A percentile compares a stretch with the other conserved stretches of the same genome.
Evolutionary conservation across 2,329 filamentous ascomycete species (phyloP).

Genomic region (Colletotrichum sp.): DNA sequence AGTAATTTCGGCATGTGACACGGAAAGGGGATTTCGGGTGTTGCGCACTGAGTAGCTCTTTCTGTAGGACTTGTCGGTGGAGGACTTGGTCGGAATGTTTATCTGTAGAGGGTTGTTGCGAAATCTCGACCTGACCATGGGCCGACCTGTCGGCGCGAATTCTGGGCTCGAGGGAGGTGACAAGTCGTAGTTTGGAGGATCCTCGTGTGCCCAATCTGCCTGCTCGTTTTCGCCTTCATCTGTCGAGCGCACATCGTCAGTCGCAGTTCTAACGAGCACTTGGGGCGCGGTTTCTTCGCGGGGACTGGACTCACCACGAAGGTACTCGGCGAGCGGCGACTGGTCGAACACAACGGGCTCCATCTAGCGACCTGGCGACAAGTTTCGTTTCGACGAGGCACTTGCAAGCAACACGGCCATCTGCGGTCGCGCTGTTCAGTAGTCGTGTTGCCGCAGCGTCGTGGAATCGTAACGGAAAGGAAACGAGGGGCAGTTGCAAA

Average conservation of each 20-base stretch:
- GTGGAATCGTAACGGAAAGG: neutral
- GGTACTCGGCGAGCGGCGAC: slow-evolving; percentile 86
- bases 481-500: neutral
- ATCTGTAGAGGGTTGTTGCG: slow-evolving; percentile 52
- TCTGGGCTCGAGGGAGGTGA: slow-evolving; percentile 54
- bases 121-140: slow-evolving; percentile 58
- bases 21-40: slow-evolving; percentile 12
- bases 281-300: neutral
- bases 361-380: slow-evolving; percentile 55
- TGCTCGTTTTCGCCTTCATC: slow-evolving; percentile 56
- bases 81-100: slow-evolving; percentile 40
- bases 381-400: slow-evolving; percentile 10
- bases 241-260: slow-evolving; percentile 29
- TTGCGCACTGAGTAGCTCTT: slow-evolving; percentile 56
- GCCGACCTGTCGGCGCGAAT: slow-evolving; percentile 63
- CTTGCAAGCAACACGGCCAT: slow-evolving; percentile 22
- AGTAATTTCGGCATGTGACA: slow-evolving; percentile 23
- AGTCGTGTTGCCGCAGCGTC: slow-evolving; percentile 6
- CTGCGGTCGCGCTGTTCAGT: slow-evolving; percentile 1
- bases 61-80: slow-evolving; percentile 47
- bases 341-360: slow-evolving; percentile 87
- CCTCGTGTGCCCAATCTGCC: slow-evolving; percentile 49
- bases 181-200: slow-evolving; percentile 39
- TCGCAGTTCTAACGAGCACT: slow-evolving; percentile 6
- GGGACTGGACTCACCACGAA: slow-evolving; percentile 72